These are phyloP conservation scores for Phalaenopsis equestris DNA, from an alignment of 106 monocot genomes.

Conservation along the genomic window DNA sequence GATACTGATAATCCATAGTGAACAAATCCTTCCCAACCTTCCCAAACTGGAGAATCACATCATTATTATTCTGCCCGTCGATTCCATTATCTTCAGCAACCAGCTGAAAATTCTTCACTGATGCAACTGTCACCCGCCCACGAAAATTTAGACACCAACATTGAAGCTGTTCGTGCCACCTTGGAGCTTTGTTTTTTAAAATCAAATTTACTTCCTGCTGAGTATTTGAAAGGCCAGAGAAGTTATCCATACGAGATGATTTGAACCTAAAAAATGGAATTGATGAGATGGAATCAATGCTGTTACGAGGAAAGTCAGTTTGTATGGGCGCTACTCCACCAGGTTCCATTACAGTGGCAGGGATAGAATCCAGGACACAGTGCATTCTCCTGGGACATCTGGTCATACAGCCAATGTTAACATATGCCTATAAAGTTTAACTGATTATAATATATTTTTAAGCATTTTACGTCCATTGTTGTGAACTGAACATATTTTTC, in stretches of 20 bases:
- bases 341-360: constrained; percentile 62
- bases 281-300: constrained; percentile 50
- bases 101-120: constrained; percentile 91
- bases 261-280: constrained; percentile 75
- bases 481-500: neutral
- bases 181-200: constrained; percentile 71
- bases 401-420: constrained; percentile 4
- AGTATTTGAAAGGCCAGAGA: constrained; percentile 9
- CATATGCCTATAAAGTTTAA: constrained; percentile 11
- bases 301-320: constrained; percentile 43
- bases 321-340: constrained; percentile 57
- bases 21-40: constrained; percentile 85
- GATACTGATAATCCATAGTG: constrained; percentile 90
- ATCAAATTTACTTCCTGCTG: constrained; percentile 34
- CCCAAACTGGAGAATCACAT: constrained; percentile 84
- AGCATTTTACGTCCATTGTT: neutral
- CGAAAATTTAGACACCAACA: constrained; percentile 95
- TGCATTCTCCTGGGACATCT: constrained; percentile 93
- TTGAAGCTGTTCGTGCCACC: constrained; percentile 91
- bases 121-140: constrained; percentile 85
- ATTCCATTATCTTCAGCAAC: constrained; percentile 41
- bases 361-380: constrained; percentile 82
- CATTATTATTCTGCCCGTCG: constrained; percentile 39
- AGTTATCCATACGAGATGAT: constrained; percentile 31
- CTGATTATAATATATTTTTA: neutral